Conservation (phyloP, 2,329 filamentous ascomycete genomes). For the Sporothrix brasiliensis region DNA sequence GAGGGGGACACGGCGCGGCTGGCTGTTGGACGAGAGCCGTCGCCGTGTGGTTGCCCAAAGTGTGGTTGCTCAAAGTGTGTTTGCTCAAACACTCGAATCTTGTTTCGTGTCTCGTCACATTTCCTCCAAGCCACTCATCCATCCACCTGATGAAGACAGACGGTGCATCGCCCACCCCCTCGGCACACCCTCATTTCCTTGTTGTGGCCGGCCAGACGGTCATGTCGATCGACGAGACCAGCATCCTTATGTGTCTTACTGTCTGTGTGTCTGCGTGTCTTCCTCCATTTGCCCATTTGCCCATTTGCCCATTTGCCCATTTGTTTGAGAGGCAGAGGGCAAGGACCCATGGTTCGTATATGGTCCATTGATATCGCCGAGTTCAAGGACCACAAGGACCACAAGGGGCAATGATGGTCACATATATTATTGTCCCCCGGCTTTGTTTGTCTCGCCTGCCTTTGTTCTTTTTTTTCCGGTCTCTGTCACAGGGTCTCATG, state of each 20-base stretch:
- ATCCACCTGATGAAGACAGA: background rate
- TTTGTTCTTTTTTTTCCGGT: background rate
- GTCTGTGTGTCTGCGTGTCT: background rate
- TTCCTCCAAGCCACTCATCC: too few relatives aligned
- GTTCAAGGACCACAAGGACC: too few relatives aligned
- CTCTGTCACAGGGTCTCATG: background rate
- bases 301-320: too few relatives aligned
- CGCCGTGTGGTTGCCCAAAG: background rate
- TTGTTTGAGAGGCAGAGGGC: too few relatives aligned
- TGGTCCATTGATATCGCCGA: too few relatives aligned
- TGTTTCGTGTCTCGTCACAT: constrained; percentile 5
- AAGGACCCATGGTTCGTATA: too few relatives aligned
- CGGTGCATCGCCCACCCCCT: background rate
- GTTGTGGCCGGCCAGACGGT: background rate
- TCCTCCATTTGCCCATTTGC: too few relatives aligned
- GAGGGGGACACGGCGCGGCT: background rate
- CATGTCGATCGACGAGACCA: background rate
- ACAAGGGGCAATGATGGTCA: too few relatives aligned
- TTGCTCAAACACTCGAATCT: background rate
- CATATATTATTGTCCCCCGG: too few relatives aligned
- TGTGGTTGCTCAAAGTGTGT: background rate
- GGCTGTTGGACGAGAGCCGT: background rate
- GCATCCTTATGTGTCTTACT: background rate
- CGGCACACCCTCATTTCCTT: background rate
- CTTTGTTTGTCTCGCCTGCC: background rate